Evolutionary conservation across 2,329 filamentous ascomycete genomes (phyloP).

Genomic region (Amesomyces nigricolor): DNA sequence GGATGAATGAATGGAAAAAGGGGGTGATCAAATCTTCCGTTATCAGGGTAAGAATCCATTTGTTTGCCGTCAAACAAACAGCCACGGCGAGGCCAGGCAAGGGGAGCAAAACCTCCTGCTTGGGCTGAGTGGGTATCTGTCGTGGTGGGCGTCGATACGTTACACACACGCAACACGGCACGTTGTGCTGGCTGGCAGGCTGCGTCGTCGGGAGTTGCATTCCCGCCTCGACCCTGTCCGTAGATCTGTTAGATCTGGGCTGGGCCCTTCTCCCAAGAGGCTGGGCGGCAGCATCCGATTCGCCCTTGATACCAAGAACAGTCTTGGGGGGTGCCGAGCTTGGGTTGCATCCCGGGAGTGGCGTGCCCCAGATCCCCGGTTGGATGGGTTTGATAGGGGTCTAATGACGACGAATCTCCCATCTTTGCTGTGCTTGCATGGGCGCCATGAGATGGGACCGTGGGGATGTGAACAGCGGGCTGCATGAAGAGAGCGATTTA

Average conservation of each 20-base stretch:
- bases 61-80: too few relatives aligned
- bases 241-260: slow-evolving; percentile 17
- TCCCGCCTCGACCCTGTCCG: not conserved
- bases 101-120: too few relatives aligned
- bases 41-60: too few relatives aligned
- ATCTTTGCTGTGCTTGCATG: not conserved
- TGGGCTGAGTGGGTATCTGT: too few relatives aligned
- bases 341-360: slow-evolving; percentile 5
- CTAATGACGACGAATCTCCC: not conserved
- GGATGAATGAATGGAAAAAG: too few relatives aligned
- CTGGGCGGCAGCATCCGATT: slow-evolving; percentile 12
- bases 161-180: too few relatives aligned
- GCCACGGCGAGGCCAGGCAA: too few relatives aligned
- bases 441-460: not conserved
- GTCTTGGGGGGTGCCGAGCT: not conserved
- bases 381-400: not conserved
- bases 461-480: not conserved
- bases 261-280: slow-evolving; percentile 6
- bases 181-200: not conserved
- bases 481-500: not conserved
- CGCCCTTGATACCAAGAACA: slow-evolving; percentile 5
- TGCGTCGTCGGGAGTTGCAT: slow-evolving; percentile 4
- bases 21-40: too few relatives aligned
- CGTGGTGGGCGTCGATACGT: too few relatives aligned
- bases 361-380: not conserved